These are phyloP conservation scores for Colletotrichum incanum DNA, from an alignment of 2,329 filamentous ascomycete genomes.

Conservation along the genomic window DNA sequence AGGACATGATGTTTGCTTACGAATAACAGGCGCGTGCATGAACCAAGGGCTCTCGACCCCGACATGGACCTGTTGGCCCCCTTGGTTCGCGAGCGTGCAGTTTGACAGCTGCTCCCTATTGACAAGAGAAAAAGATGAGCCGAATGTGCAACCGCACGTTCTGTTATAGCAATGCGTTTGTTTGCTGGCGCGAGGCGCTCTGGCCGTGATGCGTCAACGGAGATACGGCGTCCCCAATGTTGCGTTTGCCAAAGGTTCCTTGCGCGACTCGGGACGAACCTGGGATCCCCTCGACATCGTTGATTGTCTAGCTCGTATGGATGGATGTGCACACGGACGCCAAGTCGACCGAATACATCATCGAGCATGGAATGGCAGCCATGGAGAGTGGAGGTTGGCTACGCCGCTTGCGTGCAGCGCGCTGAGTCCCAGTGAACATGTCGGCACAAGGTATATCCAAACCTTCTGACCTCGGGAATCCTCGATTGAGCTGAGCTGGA, in stretches of 20 bases:
- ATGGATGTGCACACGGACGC: slow-evolving; percentile 31
- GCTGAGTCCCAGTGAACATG: background rate
- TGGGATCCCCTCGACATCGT: slow-evolving; percentile 28
- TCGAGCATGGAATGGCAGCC: slow-evolving; percentile 12
- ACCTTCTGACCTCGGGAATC: slow-evolving; percentile 5
- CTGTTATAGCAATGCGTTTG: slow-evolving; percentile 12
- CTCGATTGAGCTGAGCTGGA: slow-evolving; percentile 1
- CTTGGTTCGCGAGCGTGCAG: slow-evolving; percentile 10
- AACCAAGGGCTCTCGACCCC: too few relatives aligned
- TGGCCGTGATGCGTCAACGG: background rate
- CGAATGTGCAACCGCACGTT: slow-evolving; percentile 27
- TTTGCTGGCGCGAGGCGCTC: slow-evolving; percentile 5
- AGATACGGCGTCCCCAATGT: background rate
- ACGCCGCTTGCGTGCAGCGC: slow-evolving; percentile 35
- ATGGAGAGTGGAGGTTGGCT: slow-evolving; percentile 24
- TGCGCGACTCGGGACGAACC: slow-evolving; percentile 14
- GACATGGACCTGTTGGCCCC: background rate
- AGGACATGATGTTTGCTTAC: slow-evolving; percentile 17
- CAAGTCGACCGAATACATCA: slow-evolving; percentile 36
- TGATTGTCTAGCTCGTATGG: slow-evolving; percentile 6
- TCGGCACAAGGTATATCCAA: slow-evolving; percentile 26
- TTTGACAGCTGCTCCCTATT: slow-evolving; percentile 34
- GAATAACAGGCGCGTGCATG: background rate
- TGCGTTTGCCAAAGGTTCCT: slow-evolving; percentile 23
- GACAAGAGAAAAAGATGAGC: background rate